phyloP scores from a whole-genome alignment of 2,329 filamentous ascomycete species.

The Coniella lustricola region DNA sequence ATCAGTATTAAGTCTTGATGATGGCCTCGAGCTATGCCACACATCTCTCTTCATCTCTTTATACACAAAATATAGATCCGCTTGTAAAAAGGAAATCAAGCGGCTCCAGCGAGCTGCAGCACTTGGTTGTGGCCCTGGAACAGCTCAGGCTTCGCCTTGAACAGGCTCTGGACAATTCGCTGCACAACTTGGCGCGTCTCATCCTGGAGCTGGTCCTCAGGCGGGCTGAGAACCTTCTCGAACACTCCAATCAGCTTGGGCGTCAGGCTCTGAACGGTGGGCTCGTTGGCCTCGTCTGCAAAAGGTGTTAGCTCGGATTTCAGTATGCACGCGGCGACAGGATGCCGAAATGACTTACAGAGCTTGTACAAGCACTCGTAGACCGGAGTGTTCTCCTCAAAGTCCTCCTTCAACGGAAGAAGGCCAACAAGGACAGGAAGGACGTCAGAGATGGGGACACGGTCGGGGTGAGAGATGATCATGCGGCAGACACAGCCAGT shows the following conservation, averaged over 20 bases:
- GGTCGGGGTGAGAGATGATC: conserved; percentile 82
- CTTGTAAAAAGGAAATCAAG: neutral
- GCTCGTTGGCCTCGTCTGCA: conserved; percentile 60
- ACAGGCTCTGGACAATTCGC: conserved; percentile 50
- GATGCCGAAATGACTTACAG: conserved; percentile 46
- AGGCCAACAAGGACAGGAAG: conserved; percentile 72
- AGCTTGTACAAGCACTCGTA: conserved; percentile 85
- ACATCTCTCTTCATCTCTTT: neutral
- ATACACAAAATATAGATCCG: neutral
- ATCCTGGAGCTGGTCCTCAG: conserved; percentile 67
- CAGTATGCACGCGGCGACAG: neutral
- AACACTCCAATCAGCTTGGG: conserved; percentile 64
- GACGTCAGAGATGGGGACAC: conserved; percentile 72
- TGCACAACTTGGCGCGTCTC: conserved; percentile 62
- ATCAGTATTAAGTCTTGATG: conserved; percentile 4
- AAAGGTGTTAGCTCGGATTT: conserved; percentile 13
- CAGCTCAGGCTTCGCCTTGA: conserved; percentile 25
- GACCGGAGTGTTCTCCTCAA: conserved; percentile 90
- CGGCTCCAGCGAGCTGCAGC: conserved; percentile 23
- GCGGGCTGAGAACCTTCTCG: conserved; percentile 62
- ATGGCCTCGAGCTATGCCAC: neutral
- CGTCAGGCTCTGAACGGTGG: conserved; percentile 63
- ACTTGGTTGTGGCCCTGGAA: conserved; percentile 25
- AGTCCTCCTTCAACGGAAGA: conserved; percentile 87
- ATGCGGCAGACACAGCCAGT: conserved; percentile 86